A percentile compares a stretch with the other conserved stretches of the same genome.
Evolutionary conservation across 768 basidiomycete genomes (phyloP).

Genomic region (Mrakia gelida): DNA sequence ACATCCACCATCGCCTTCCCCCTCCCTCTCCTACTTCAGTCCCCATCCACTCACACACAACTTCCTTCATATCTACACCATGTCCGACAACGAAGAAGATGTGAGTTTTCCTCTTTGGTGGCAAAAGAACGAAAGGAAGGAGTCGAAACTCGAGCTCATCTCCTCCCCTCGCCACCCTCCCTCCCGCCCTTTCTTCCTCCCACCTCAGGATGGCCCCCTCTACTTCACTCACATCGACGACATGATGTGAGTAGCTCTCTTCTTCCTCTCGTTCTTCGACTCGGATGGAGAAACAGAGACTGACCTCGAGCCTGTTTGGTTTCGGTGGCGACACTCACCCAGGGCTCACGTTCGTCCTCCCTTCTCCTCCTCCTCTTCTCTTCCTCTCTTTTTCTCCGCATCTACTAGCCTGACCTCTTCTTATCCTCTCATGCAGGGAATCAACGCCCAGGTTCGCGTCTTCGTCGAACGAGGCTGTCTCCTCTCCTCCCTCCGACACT

Average conservation of each 20-base stretch:
- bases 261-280: not conserved
- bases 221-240: constrained; percentile 32
- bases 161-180: not conserved
- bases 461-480: no score
- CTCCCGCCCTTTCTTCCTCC: no score
- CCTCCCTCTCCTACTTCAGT: not conserved
- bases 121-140: not conserved
- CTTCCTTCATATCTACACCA: not conserved
- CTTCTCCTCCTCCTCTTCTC: not conserved
- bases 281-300: not conserved
- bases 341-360: not conserved
- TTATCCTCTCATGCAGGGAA: not conserved
- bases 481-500: no score
- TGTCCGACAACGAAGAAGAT: constrained; percentile 32
- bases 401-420: not conserved
- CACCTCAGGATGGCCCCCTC: constrained; percentile 13
- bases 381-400: not conserved
- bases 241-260: not conserved
- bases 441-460: constrained; percentile 11
- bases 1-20: not conserved
- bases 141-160: not conserved
- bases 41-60: not conserved
- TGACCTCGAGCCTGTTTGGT: not conserved
- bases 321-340: not conserved
- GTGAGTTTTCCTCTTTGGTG: not conserved